Base-by-base conservation (phyloP, 1,139 yeast species). In the Geotrichum candidum region DNA sequence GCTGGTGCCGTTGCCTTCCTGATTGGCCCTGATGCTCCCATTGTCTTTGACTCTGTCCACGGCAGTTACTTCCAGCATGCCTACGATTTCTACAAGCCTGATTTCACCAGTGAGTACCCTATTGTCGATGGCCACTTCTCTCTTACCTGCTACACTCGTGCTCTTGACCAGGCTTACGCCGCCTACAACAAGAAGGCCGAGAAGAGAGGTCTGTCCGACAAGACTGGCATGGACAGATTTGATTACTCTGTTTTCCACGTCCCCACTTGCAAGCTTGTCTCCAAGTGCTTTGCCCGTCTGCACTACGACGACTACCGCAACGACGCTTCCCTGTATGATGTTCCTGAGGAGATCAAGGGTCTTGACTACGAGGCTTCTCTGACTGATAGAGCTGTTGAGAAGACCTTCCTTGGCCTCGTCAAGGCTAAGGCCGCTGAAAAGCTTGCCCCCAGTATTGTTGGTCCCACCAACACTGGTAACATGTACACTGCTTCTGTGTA, bases 71-170 rank as follows among this genome's bases (percentile, higher is more conserved):
- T 94, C 96, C 95, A 89, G 78, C 96, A 94, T 74, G 97, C 95
- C 59, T 94, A 94, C 77, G 98, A 94, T 78, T 94, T 92, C 80
- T 95, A 91, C 82, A 94, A 94, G 84, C 99, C 99, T 65, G 95
- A 95, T 76, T 90, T 94, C 81, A 87, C 95, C 68, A 83, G 90
- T 67, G 99, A 95, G 80, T 95, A 95, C 79, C 99, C 99, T 50
- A 88, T 86, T 67, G 99, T 95, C 68, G 98, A 94, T 74, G 99
- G 99, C 68, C 97, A 95, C 77, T 95, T 86, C 80, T 92, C 98
- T 6, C 82, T 94, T 73, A 78, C 90, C 56, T 95, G 99, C 80
- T 95, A 95, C 81, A 90, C 92, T 68, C 88, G 88, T 76, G 98
- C 99, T 33, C 79, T 95, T 64, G 99, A 95, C 79, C 78, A 84